A percentile compares a stretch with the other conserved stretches of the same genome.
These are phyloP conservation scores for Tricholoma hemisulphureum DNA, from an alignment of 768 basidiomycete species.

Conservation along the genomic window DNA sequence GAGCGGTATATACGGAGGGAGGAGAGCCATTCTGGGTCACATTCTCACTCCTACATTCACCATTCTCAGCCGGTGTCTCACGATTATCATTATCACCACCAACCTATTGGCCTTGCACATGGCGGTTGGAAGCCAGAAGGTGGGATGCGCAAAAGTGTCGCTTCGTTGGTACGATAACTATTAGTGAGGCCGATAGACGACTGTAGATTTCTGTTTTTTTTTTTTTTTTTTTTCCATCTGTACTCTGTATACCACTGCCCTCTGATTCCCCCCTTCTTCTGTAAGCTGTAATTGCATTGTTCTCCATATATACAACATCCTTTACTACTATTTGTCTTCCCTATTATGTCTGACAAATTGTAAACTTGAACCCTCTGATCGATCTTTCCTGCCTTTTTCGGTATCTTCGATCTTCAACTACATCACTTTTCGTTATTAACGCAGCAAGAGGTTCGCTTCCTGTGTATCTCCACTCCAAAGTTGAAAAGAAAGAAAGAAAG, in stretches of 20 bases:
- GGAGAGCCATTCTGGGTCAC: slow-evolving; percentile 27
- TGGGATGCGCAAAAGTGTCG: slow-evolving; percentile 42
- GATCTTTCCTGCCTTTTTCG: not conserved
- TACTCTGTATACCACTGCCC: no score
- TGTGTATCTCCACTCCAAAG: not conserved
- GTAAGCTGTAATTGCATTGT: not conserved
- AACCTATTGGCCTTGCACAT: slow-evolving; percentile 37
- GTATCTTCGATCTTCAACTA: not conserved
- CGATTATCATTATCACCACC: slow-evolving; percentile 41
- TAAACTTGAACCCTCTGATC: not conserved
- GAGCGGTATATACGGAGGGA: slow-evolving; percentile 34
- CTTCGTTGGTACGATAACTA: slow-evolving; percentile 35
- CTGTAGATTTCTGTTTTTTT: not conserved
- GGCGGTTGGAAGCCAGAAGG: slow-evolving; percentile 48
- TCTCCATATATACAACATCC: not conserved
- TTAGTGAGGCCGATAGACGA: not conserved
- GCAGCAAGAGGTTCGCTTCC: not conserved
- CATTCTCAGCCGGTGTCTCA: slow-evolving; percentile 38
- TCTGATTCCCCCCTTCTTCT: not conserved
- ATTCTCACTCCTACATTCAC: slow-evolving; percentile 40
- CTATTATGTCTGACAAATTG: not conserved
- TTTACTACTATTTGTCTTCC: not conserved
- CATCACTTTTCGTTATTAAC: not conserved
- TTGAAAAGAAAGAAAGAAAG: not conserved
- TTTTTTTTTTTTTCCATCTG: not conserved